Conservation (phyloP, 495 filamentous ascomycete species). For the Cryomyces minteri region DNA sequence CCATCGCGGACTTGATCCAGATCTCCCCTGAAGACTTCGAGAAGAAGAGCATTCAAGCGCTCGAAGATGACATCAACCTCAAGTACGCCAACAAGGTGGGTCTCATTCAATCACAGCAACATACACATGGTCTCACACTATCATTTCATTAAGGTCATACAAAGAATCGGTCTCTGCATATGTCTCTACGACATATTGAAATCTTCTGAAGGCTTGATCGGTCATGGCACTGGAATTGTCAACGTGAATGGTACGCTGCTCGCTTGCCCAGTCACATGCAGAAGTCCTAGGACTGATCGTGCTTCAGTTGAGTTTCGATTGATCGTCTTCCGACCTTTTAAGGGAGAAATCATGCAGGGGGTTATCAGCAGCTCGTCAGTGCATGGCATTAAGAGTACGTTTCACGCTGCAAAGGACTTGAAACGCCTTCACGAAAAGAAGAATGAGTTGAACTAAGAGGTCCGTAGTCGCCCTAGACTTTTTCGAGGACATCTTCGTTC, state of each 20-base stretch:
- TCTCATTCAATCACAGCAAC: constrained; percentile 18
- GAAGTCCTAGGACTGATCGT: background rate
- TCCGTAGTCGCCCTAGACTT: constrained; percentile 61
- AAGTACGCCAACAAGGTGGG: constrained; percentile 75
- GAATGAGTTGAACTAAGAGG: no score
- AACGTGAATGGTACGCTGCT: constrained; percentile 49
- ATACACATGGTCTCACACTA: background rate
- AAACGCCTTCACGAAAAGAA: no score
- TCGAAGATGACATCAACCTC: constrained; percentile 86
- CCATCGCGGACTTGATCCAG: constrained; percentile 79
- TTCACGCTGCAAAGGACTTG: no score
- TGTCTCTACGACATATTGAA: constrained; percentile 74
- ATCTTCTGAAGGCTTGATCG: constrained; percentile 80
- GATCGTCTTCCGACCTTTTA: constrained; percentile 88
- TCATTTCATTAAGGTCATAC: constrained; percentile 30
- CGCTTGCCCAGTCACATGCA: constrained; percentile 22
- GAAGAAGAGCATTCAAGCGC: constrained; percentile 54
- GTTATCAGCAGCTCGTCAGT: constrained; percentile 53
- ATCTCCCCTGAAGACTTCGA: constrained; percentile 73
- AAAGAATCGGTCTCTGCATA: constrained; percentile 80
- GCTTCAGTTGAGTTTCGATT: constrained; percentile 55
- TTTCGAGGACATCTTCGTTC: constrained; percentile 77
- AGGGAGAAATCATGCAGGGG: constrained; percentile 71
- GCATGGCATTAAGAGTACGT: constrained; percentile 56
- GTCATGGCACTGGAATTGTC: constrained; percentile 72